Evolutionary conservation across 2,329 filamentous ascomycete genomes (phyloP), one percentile per base, ranked within the genome.

Genomic region (Drechslerella coelobrocha): DNA sequence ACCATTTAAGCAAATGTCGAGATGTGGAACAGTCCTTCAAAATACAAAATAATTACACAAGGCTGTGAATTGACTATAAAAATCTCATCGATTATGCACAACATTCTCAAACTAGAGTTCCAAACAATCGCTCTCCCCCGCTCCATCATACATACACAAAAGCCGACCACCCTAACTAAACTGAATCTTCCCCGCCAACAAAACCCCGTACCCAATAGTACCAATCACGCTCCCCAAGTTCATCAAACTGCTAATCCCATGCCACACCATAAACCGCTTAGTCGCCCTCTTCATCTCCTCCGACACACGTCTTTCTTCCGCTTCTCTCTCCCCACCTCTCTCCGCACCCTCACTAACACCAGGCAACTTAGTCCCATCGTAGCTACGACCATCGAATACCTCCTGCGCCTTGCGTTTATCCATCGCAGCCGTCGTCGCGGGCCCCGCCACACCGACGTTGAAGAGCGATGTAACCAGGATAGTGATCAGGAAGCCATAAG

Each of bases 241-340:
- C 19, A 95, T 78, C 71, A 95, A 78, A 26, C 89, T 89, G 6
- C 91, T 96, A 51, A 90, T 80, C 4, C 92, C 91, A 79, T 99
- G 94, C 63, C 96, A 79, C 72, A 84, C 85, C 14, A 85, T 86
- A 78, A 97, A 97, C 73, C 82, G 83, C 80, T 87, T 89, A 82
- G 93, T 96, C 75, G 96, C 79, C 7, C 82, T 83, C 75, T 86
- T 79, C 92, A 97, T 97, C 81, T 93, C 90, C 75, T 88, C 83
- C 3, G 89, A 94, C 76, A 96, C 90, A 39, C 91, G 90, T 0
- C 87, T 84, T 56, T 85, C 81, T 73, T 96, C 91, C 76, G 89
- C 90, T 79, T 88, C 90, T 78, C 89, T 90, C 48, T 62, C 69
- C 61, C 75, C 53, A 60, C 62, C 68, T 59, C 68, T 17, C 34